A percentile compares a stretch with the other conserved stretches of the same genome.
These are phyloP conservation scores for Metarhizium album DNA, from an alignment of 2,329 filamentous ascomycete genomes.

Conservation along the genomic window DNA sequence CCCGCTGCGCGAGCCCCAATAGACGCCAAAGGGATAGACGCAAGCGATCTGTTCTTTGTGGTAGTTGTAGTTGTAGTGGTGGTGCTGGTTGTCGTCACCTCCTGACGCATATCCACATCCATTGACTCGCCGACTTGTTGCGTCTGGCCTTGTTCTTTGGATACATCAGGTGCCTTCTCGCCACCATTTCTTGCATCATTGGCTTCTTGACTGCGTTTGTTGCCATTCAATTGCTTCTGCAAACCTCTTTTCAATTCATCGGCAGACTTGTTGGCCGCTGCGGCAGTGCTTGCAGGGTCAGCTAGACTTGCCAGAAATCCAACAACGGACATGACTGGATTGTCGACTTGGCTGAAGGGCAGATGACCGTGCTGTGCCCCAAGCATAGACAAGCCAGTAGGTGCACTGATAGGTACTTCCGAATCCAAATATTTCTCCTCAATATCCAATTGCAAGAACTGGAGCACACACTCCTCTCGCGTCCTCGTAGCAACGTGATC, in stretches of 20 bases:
- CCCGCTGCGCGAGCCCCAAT: constrained; percentile 78
- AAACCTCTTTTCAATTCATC: constrained; percentile 76
- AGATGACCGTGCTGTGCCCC: constrained; percentile 67
- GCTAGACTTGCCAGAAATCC: constrained; percentile 87
- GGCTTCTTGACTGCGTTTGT: constrained; percentile 32
- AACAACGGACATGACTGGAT: constrained; percentile 93
- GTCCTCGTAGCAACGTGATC: constrained; percentile 87
- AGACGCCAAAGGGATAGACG: constrained; percentile 74
- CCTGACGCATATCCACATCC: constrained; percentile 49
- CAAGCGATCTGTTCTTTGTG: constrained; percentile 39
- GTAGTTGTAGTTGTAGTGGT: constrained; percentile 41
- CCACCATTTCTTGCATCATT: constrained; percentile 47
- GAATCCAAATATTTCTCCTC: constrained; percentile 94
- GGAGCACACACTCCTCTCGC: constrained; percentile 89
- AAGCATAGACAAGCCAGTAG: constrained; percentile 52
- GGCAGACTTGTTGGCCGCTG: constrained; percentile 78
- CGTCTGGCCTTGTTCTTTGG: not conserved
- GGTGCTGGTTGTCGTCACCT: constrained; percentile 37
- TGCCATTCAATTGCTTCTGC: constrained; percentile 62
- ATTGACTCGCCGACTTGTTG: constrained; percentile 43
- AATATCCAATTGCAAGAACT: constrained; percentile 93
- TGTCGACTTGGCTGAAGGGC: constrained; percentile 86
- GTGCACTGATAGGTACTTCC: constrained; percentile 41
- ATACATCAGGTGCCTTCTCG: not conserved
- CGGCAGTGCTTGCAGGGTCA: constrained; percentile 81